phyloP scores from a whole-genome alignment of 352 stramenopile species.

The Phytophthora crassamura region DNA sequence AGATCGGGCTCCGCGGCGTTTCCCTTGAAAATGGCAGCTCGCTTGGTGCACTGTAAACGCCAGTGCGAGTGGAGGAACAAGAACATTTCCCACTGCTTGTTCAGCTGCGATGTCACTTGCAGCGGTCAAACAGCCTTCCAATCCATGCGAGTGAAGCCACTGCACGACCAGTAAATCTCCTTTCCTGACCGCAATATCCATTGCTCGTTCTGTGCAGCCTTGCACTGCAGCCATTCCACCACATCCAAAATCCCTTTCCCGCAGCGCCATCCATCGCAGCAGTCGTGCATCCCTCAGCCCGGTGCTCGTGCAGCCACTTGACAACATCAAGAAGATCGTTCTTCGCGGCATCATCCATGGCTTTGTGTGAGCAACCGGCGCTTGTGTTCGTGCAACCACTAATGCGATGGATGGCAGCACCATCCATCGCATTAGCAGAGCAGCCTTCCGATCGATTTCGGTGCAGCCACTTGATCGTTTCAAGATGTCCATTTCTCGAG shows the following conservation, averaged over 20 bases:
- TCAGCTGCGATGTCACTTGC: no score
- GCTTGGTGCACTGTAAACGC: no score
- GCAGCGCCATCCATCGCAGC: background rate
- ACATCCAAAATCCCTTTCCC: background rate
- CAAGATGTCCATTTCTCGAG: conserved; percentile 1
- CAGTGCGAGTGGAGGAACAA: no score
- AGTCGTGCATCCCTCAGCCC: background rate
- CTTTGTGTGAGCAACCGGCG: background rate
- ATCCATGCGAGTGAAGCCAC: no score
- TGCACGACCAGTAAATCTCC: no score
- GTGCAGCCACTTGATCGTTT: conserved; percentile 14
- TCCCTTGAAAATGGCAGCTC: no score
- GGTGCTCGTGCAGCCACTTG: no score
- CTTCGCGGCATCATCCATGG: background rate
- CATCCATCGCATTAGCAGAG: conserved; percentile 6
- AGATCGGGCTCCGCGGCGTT: no score
- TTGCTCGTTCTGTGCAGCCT: background rate
- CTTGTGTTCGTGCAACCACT: background rate
- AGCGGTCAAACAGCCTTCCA: no score
- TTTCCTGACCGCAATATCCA: no score
- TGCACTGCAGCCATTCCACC: conserved; percentile 6
- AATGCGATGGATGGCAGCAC: background rate
- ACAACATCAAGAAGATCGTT: background rate
- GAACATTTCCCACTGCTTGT: no score
- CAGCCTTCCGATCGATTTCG: conserved; percentile 7